These are phyloP conservation scores for Globisporangium heterothallicum DNA, from an alignment of 352 stramenopile genomes.

Conservation along the genomic window DNA sequence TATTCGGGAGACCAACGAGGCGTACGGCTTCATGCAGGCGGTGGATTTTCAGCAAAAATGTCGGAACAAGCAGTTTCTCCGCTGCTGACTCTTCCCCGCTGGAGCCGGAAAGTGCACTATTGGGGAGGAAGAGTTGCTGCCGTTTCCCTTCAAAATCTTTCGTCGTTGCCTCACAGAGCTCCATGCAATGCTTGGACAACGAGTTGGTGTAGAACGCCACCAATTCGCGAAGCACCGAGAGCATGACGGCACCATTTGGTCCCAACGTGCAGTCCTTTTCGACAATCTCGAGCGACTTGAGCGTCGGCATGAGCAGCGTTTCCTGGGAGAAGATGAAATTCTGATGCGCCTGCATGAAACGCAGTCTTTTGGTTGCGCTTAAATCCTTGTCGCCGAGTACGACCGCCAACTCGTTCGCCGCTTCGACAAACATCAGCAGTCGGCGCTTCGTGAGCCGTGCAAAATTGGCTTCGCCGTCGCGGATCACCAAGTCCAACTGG, in stretches of 20 bases:
- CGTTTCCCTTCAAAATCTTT: constrained; percentile 52
- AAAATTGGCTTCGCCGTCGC: constrained; percentile 77
- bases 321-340: constrained; percentile 66
- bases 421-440: constrained; percentile 63
- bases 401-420: constrained; percentile 39
- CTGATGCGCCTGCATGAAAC: constrained; percentile 58
- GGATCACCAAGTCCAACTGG: constrained; percentile 69
- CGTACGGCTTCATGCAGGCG: constrained; percentile 27
- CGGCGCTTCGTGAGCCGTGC: constrained; percentile 62
- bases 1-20: constrained; percentile 33
- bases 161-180: constrained; percentile 31
- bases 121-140: constrained; percentile 38
- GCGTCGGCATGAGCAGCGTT: constrained; percentile 51
- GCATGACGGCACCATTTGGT: constrained; percentile 35
- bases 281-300: constrained; percentile 50
- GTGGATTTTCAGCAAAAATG: constrained; percentile 24
- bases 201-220: constrained; percentile 27
- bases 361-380: constrained; percentile 22
- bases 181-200: constrained; percentile 26
- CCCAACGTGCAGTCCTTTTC: constrained; percentile 38
- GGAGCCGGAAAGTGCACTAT: not conserved
- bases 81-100: constrained; percentile 5
- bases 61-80: constrained; percentile 12
- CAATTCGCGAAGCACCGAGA: constrained; percentile 39
- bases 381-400: constrained; percentile 27